These are phyloP conservation scores for Starmerella sirachaensis DNA, from an alignment of 805 yeast species.

Conservation along the genomic window DNA sequence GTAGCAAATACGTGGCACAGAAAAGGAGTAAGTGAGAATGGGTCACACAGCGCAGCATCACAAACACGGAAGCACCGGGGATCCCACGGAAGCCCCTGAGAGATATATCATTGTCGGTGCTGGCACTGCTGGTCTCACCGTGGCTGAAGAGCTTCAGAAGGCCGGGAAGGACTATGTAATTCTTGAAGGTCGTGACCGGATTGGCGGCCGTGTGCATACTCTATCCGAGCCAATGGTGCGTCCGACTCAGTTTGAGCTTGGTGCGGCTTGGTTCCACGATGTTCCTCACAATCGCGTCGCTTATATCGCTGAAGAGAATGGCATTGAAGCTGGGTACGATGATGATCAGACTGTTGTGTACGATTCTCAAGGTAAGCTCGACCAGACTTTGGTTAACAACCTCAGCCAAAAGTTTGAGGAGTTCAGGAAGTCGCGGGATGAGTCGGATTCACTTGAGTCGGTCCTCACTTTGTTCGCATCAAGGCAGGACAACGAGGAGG, in stretches of 20 bases:
- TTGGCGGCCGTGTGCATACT: constrained; percentile 26
- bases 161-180: constrained; percentile 21
- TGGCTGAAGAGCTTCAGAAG: constrained; percentile 23
- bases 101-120: constrained; percentile 26
- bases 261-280: constrained; percentile 26
- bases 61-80: too few relatives aligned
- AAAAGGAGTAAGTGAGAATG: too few relatives aligned
- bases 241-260: constrained; percentile 19
- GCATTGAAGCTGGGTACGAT: constrained; percentile 18
- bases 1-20: too few relatives aligned
- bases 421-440: constrained; percentile 12
- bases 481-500: constrained; percentile 8
- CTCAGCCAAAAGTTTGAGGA: constrained; percentile 14
- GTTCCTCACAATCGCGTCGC: constrained; percentile 20
- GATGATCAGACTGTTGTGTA: constrained; percentile 17
- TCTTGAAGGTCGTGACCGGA: constrained; percentile 27
- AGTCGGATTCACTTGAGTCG: constrained; percentile 12
- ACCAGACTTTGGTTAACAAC: constrained; percentile 9
- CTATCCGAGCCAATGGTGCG: constrained; percentile 11
- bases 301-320: constrained; percentile 16
- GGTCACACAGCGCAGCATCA: too few relatives aligned
- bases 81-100: constrained; percentile 4
- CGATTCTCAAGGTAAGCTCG: constrained; percentile 17
- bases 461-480: constrained; percentile 13
- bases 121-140: constrained; percentile 28